Percentiles rank a stretch among this genome's conserved stretches.
Conservation (phyloP, 129 eudicot species). For the Saposhnikovia divaricata region DNA sequence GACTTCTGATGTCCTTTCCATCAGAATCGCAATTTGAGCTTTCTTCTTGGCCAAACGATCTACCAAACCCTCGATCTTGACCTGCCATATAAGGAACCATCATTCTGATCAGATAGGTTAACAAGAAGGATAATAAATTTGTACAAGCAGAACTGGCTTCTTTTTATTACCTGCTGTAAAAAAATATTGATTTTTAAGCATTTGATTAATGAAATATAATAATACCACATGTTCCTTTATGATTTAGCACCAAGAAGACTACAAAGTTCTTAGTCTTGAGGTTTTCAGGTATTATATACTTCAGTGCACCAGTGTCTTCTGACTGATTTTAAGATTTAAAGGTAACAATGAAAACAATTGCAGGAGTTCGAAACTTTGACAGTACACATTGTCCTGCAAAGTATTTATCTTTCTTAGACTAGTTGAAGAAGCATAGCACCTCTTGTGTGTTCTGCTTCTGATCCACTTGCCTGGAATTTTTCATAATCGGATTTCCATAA, state of each 20-base stretch:
- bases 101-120: neutral
- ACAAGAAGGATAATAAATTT: neutral
- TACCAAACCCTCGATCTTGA: constrained; percentile 47
- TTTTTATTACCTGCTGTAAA: neutral
- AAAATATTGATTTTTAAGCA: neutral
- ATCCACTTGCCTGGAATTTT: neutral
- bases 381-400: neutral
- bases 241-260: neutral
- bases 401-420: neutral
- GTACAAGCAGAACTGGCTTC: neutral
- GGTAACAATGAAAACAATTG: neutral
- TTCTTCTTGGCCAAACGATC: constrained; percentile 51
- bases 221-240: neutral
- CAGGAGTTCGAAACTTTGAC: neutral
- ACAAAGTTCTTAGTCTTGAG: neutral
- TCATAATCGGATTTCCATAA: neutral
- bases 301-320: neutral
- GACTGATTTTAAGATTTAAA: neutral
- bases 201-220: neutral
- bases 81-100: constrained; percentile 35
- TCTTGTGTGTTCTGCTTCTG: neutral
- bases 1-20: constrained; percentile 62
- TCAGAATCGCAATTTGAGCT: constrained; percentile 46
- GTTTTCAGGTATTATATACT: neutral
- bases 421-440: neutral